phyloP scores from a whole-genome alignment of 73 alveolate genomes.

The Paraurostyla sp. region DNA sequence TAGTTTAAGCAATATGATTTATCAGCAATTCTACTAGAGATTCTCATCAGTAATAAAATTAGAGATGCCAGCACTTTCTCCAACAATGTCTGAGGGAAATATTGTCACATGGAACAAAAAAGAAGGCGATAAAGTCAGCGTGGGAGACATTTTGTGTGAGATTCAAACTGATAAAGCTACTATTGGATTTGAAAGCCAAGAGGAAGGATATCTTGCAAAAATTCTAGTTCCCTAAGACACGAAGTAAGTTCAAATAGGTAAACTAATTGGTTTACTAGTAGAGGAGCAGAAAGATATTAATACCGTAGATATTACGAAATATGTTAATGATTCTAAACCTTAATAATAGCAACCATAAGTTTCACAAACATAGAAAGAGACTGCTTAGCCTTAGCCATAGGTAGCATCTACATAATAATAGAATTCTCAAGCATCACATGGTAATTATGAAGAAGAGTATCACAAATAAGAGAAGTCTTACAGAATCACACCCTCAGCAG shows the following conservation, averaged over 20 bases:
- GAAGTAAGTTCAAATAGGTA: constrained; percentile 23
- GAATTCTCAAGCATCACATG: neutral
- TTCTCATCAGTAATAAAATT: constrained; percentile 34
- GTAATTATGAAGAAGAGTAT: constrained; percentile 16
- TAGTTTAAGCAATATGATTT: too few relatives aligned
- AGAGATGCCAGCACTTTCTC: constrained; percentile 71
- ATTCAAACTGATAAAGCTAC: constrained; percentile 74
- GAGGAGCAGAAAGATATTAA: constrained; percentile 63
- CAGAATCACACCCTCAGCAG: constrained; percentile 54
- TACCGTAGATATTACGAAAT: neutral
- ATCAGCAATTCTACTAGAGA: too few relatives aligned
- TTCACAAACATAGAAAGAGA: neutral
- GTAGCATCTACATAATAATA: neutral
- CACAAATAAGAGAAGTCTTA: constrained; percentile 36
- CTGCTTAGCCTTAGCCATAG: neutral
- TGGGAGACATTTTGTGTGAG: constrained; percentile 70
- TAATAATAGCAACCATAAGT: neutral
- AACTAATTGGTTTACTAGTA: constrained; percentile 55
- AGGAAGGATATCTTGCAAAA: constrained; percentile 68
- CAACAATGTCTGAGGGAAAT: constrained; percentile 71
- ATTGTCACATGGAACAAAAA: constrained; percentile 63
- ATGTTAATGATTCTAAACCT: neutral
- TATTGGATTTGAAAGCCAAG: constrained; percentile 59
- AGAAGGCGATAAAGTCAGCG: constrained; percentile 64
- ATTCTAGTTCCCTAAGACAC: constrained; percentile 39